phyloP scores from a whole-genome alignment of 371 early-diverging fungal genomes.

The Vittaforma corneae region DNA sequence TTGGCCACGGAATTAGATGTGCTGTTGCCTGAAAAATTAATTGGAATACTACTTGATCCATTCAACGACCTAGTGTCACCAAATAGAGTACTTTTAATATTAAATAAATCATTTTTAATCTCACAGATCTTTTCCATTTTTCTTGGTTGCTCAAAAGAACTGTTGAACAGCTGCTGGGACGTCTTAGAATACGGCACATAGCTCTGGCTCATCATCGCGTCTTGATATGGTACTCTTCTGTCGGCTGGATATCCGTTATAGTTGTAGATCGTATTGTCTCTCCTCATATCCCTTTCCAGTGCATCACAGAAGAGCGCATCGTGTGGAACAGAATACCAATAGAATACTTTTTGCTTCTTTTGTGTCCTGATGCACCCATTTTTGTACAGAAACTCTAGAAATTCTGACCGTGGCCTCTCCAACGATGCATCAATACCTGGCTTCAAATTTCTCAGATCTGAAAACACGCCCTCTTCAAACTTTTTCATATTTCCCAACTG shows the following conservation, averaged over 20 bases:
- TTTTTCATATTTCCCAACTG: constrained; percentile 80
- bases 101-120: not conserved
- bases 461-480: constrained; percentile 96
- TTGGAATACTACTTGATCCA: no score
- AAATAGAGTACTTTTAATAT: constrained; percentile 6
- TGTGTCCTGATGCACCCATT: constrained; percentile 94
- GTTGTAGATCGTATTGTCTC: constrained; percentile 63
- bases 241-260: constrained; percentile 55
- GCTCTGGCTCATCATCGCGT: no score
- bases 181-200: no score
- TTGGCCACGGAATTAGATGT: no score
- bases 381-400: constrained; percentile 88
- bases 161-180: no score
- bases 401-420: constrained; percentile 83
- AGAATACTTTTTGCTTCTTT: constrained; percentile 95
- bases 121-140: not conserved
- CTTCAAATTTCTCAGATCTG: constrained; percentile 86
- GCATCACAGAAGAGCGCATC: constrained; percentile 90
- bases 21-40: no score
- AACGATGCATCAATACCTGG: constrained; percentile 86
- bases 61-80: no score
- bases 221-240: no score
- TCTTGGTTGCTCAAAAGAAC: no score
- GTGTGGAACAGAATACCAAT: constrained; percentile 91
- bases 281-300: constrained; percentile 86